Evolutionary conservation across 2,329 filamentous ascomycete species (phyloP).

Genomic region (Xylaria digitata): DNA sequence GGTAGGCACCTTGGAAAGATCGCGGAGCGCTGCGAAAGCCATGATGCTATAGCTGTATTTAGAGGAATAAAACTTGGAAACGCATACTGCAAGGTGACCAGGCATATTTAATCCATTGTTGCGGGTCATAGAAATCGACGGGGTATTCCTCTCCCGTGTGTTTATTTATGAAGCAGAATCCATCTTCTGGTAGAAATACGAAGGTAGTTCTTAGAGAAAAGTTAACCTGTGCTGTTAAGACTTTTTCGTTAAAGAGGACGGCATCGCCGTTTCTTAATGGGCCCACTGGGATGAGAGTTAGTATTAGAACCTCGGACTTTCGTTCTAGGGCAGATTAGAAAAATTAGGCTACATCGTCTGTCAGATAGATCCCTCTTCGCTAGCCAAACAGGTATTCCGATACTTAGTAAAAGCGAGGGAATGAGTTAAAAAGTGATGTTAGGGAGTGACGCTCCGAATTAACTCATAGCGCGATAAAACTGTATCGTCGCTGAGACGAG

Average conservation of each 20-base stretch:
- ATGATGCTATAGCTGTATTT: not conserved
- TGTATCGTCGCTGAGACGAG: not conserved
- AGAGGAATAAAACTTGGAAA: not conserved
- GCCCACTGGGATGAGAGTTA: conserved; percentile 68
- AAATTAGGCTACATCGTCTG: not conserved
- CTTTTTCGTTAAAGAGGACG: conserved; percentile 86
- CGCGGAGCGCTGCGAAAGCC: not conserved
- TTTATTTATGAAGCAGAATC: conserved; percentile 87
- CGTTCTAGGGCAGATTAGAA: not conserved
- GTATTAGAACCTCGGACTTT: not conserved
- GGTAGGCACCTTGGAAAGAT: not conserved
- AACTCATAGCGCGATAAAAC: not conserved
- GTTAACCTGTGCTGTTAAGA: conserved; percentile 92
- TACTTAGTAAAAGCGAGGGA: not conserved
- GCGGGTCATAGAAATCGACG: conserved; percentile 83
- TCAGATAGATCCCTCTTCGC: not conserved
- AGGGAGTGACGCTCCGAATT: not conserved
- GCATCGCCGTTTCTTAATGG: conserved; percentile 93
- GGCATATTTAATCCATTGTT: conserved; percentile 82
- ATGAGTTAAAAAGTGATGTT: not conserved
- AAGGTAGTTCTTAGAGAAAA: conserved; percentile 91
- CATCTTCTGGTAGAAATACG: conserved; percentile 85
- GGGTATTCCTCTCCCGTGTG: conserved; percentile 81
- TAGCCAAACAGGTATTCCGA: not conserved
- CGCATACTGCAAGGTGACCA: conserved; percentile 75